Evolutionary conservation across 2,329 filamentous ascomycete species (phyloP).

Genomic region (Myriosclerotinia scirpicola): DNA sequence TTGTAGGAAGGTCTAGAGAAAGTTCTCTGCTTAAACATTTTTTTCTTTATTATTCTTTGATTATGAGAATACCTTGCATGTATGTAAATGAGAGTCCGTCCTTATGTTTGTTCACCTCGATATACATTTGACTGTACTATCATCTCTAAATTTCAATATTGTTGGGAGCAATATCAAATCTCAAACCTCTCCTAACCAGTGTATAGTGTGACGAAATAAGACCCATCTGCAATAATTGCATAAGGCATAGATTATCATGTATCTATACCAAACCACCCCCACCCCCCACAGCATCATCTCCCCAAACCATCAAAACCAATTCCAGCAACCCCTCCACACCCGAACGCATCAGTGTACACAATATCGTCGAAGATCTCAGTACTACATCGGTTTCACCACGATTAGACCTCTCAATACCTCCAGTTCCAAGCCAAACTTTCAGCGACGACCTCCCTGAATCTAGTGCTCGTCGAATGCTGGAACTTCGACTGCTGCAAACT

Average conservation of each 20-base stretch:
- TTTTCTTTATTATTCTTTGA: not conserved
- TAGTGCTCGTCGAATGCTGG: slow-evolving; percentile 26
- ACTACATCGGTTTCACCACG: slow-evolving; percentile 8
- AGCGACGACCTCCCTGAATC: slow-evolving; percentile 25
- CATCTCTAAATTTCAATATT: not conserved
- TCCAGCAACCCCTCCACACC: slow-evolving; percentile 9
- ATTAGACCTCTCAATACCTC: slow-evolving; percentile 12
- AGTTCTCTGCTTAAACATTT: not conserved
- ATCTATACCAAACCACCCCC: slow-evolving; percentile 25
- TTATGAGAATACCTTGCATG: not conserved
- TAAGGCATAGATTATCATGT: slow-evolving; percentile 28
- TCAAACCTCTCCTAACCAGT: not conserved
- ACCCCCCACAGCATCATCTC: not conserved
- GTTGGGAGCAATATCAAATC: not conserved
- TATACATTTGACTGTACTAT: not conserved
- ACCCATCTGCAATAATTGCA: slow-evolving; percentile 28
- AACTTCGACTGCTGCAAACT: slow-evolving; percentile 28
- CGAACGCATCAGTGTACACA: slow-evolving; percentile 9
- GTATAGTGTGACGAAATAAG: slow-evolving; percentile 29
- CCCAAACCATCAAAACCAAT: slow-evolving; percentile 17
- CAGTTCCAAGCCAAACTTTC: slow-evolving; percentile 12
- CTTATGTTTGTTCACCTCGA: not conserved
- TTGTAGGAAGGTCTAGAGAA: not conserved
- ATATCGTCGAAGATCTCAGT: slow-evolving; percentile 15
- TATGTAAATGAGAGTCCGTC: not conserved